Percentiles rank a stretch among this genome's conserved stretches.
These are phyloP conservation scores for Colletotrichum lupini DNA, from an alignment of 2,329 filamentous ascomycete genomes.

Conservation along the genomic window DNA sequence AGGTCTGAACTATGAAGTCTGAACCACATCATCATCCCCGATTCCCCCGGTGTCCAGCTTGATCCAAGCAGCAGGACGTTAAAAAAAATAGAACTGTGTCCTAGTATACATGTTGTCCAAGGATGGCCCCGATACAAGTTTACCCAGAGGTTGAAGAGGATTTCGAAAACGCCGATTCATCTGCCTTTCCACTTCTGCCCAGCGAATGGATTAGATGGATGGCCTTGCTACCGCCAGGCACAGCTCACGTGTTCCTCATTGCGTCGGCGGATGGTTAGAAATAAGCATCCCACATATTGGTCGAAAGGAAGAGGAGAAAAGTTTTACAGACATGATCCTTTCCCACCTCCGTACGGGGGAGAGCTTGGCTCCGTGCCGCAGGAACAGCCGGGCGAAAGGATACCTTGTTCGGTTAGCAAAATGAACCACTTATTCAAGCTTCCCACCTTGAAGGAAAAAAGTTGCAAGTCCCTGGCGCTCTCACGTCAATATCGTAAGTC, in stretches of 20 bases:
- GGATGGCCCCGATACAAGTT: neutral
- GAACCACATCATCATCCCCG: neutral
- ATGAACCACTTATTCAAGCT: no score
- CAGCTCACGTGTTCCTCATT: slow-evolving; percentile 14
- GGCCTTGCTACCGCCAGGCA: slow-evolving; percentile 25
- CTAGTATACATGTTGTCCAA: neutral
- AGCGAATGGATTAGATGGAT: neutral
- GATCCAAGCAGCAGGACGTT: neutral
- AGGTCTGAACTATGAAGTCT: neutral
- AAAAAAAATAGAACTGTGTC: neutral
- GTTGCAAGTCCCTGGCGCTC: neutral
- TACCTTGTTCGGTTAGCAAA: neutral
- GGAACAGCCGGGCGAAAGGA: neutral
- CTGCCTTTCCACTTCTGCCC: neutral
- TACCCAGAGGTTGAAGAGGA: neutral
- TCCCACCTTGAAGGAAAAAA: neutral
- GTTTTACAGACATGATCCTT: neutral
- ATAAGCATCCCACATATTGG: neutral
- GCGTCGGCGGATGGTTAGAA: neutral
- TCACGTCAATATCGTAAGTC: neutral
- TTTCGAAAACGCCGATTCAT: neutral
- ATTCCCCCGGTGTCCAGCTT: neutral
- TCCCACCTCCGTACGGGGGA: neutral
- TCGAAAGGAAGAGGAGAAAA: neutral
- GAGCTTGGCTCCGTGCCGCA: neutral